These are phyloP conservation scores for Leishmania lainsoni DNA, from an alignment of 208 protist genomes.

Conservation along the genomic window DNA sequence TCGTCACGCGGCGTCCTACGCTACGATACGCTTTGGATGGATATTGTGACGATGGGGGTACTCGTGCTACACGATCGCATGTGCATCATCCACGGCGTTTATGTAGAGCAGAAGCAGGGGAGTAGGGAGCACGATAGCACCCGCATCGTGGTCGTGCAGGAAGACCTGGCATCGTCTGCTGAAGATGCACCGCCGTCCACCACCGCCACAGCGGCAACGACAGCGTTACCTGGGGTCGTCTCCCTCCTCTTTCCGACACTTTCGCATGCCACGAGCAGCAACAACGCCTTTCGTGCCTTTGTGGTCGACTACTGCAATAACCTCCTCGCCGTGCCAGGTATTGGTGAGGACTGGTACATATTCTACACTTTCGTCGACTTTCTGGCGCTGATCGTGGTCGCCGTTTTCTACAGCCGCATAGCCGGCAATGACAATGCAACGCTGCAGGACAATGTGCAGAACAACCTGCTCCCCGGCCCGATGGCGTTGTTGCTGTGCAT, in stretches of 20 bases:
- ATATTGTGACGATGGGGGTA: slow-evolving; percentile 20
- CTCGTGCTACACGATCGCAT: slow-evolving; percentile 24
- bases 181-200: slow-evolving; percentile 15
- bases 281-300: neutral
- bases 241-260: neutral
- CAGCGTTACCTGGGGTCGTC: neutral
- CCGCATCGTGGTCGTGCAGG: neutral
- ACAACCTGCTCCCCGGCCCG: slow-evolving; percentile 73
- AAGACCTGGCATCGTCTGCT: neutral
- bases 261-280: neutral
- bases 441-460: slow-evolving; percentile 66
- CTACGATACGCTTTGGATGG: slow-evolving; percentile 29
- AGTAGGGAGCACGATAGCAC: neutral
- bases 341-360: slow-evolving; percentile 70
- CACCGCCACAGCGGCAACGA: slow-evolving; percentile 12
- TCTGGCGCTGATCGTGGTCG: slow-evolving; percentile 50
- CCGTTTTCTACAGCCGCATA: slow-evolving; percentile 61
- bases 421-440: slow-evolving; percentile 33
- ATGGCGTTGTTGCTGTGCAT: slow-evolving; percentile 71
- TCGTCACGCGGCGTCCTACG: slow-evolving; percentile 14
- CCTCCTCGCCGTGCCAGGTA: slow-evolving; percentile 40
- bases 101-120: slow-evolving; percentile 12
- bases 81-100: slow-evolving; percentile 25
- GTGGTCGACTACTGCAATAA: slow-evolving; percentile 34
- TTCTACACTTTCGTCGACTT: slow-evolving; percentile 57